Evolutionary conservation across 1,284 basidiomycete species (phyloP), one percentile per base, ranked within the genome.

Genomic region (Sanghuangporus sanghuang): DNA sequence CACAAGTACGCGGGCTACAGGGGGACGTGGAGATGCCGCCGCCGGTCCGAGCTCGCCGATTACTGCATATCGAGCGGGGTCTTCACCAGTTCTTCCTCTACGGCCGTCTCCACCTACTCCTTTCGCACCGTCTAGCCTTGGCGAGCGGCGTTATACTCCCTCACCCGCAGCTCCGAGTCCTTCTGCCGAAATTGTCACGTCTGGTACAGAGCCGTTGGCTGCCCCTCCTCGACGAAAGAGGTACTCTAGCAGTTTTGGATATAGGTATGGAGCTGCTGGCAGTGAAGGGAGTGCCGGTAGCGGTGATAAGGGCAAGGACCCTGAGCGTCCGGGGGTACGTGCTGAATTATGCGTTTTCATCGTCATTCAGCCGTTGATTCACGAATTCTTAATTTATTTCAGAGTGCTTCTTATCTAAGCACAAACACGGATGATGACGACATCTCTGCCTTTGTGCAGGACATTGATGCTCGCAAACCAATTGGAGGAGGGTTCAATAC

Each of bases 371-470:
- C n/a, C 38, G 3, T 52, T 50, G 35, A 9, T 39, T 53, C 21
- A 12, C 5, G 16, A 32, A 9, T 27, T 23, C 23, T 32, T 42
- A 35, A 14, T 39, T 12, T 7, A 6, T 14, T 53, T 46, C 9
- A 77, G 76, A 75, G 72, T 63, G 71, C 79, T 6, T 80, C 80
- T 6, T 82, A 78, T 70, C 71, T 82, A 62, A 79, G 78, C 64
- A 73, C 75, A 3, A 77, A 77, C 49, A 82, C 82, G 12, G 87
- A 91, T 64, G 87, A 90, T 68, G 89, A 90, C 68, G 89, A 91
- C 57, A 84, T 92, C 35, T 88, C 86, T 3, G 77, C 81, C 14
- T 91, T 91, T 69, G 85, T 92, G 44, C 85, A 87, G 69, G 86
- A 89, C 59, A 90, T 90, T 54, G 88, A 89, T 67, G 73, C 80